A percentile compares a stretch with the other conserved stretches of the same genome.
phyloP scores from a whole-genome alignment of 352 stramenopile genomes.

The Globisporangium cystogenes region DNA sequence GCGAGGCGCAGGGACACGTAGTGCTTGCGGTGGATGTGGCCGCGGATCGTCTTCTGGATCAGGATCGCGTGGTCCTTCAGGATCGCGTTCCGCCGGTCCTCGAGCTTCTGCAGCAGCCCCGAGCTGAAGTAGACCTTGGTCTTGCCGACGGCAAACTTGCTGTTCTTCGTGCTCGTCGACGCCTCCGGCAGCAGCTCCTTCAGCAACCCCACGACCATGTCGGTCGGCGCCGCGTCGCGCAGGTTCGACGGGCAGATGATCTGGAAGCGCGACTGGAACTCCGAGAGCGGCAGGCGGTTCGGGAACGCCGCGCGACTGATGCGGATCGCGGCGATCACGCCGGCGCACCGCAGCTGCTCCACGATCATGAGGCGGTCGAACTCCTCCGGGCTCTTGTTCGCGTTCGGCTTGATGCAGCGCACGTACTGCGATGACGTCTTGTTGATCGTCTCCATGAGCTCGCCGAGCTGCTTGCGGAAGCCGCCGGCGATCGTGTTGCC shows the following conservation, averaged over 20 bases:
- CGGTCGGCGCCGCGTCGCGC: conserved; percentile 37
- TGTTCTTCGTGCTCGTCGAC: conserved; percentile 63
- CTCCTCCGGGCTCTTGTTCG: conserved; percentile 74
- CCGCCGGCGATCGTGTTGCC: conserved; percentile 76
- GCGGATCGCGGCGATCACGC: conserved; percentile 87
- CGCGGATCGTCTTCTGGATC: conserved; percentile 72
- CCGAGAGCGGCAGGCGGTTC: conserved; percentile 88
- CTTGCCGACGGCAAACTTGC: conserved; percentile 71
- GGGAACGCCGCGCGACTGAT: conserved; percentile 86
- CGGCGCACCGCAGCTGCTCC: conserved; percentile 85
- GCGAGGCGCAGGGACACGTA: conserved; percentile 41
- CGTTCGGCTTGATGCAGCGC: conserved; percentile 90
- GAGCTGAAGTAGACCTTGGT: conserved; percentile 86
- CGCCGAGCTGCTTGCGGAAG: conserved; percentile 83
- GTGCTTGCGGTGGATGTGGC: conserved; percentile 46
- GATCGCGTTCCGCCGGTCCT: conserved; percentile 78
- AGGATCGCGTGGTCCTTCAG: conserved; percentile 68
- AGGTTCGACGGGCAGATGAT: conserved; percentile 76
- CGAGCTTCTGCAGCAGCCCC: conserved; percentile 88
- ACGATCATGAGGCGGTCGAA: conserved; percentile 88
- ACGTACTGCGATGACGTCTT: conserved; percentile 88
- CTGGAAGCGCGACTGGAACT: conserved; percentile 80
- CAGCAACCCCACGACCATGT: conserved; percentile 75
- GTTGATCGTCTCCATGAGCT: conserved; percentile 86
- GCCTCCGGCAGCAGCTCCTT: conserved; percentile 67